Evolutionary conservation across 2,329 filamentous ascomycete species (phyloP), one percentile per base, ranked within the genome.

Genomic region (Elsinoe ampelina): DNA sequence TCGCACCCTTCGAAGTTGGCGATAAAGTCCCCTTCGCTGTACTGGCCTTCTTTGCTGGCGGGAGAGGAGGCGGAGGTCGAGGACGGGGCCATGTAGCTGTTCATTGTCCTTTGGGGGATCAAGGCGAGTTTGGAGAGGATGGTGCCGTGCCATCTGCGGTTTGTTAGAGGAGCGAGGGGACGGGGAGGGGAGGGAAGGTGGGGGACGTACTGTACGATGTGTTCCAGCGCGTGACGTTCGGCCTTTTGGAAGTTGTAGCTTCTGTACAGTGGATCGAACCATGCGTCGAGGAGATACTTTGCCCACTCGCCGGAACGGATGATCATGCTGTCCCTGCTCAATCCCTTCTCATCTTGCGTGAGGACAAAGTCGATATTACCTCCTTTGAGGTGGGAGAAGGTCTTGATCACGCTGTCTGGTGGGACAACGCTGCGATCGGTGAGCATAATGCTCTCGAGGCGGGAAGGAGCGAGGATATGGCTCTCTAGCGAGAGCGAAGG

Each of bases 191-290:
- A 36, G 35, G 2, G 34, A 22, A 5, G 22, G 22, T 5, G 15
- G 26, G 35, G 30, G 30, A 71, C 72, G 43, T 62, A 74, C 70
- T 78, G 75, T 59, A 78, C 75, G 50, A 78, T 74, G 61, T 78
- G 76, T 63, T 78, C 93, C 75, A 98, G 72, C 52, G 92, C 91
- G 75, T 98, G 92, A 20, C 79, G 82, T 71, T 98, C 93, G 0
- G 89, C 91, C 70, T 95, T 96, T 67, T 95, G 89, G 67, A 98
- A 98, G 68, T 95, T 95, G 74, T 98, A 98, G 63, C 80, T 87
- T 61, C 92, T 80, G 72, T 95, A 98, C 42, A 97, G 75, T 48
- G 93, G 93, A 69, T 97, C 90, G 67, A 93, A 95, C 93, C 93
- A 98, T 1, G 88, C 86, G 69, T 98, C 93, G 15, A 97, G 72